Percentiles rank a stretch among this genome's conserved stretches.
These are phyloP conservation scores for Kuraishia piskuri DNA, from an alignment of 805 yeast genomes.

Conservation along the genomic window DNA sequence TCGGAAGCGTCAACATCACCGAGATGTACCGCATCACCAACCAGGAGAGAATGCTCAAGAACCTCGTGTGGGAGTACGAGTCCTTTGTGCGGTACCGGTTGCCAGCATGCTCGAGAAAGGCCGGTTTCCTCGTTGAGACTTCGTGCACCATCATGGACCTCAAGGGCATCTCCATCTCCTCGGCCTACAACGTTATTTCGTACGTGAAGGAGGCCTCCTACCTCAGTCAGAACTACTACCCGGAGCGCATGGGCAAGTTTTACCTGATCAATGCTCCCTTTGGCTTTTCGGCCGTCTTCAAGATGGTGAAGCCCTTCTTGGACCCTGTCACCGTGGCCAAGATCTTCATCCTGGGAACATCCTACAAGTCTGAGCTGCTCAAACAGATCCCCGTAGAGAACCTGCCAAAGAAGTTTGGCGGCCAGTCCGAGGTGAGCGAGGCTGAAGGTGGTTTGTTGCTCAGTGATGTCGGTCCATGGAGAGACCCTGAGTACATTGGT, in stretches of 20 bases:
- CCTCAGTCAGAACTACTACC: conserved; percentile 95
- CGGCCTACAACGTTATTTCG: conserved; percentile 77
- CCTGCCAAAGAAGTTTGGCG: conserved; percentile 89
- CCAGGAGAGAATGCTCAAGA: conserved; percentile 92
- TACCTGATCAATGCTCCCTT: conserved; percentile 95
- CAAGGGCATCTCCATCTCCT: conserved; percentile 81
- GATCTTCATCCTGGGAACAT: conserved; percentile 77
- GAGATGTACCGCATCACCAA: conserved; percentile 92
- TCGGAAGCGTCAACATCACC: conserved; percentile 81
- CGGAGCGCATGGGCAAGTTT: conserved; percentile 98
- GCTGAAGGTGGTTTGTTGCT: conserved; percentile 75
- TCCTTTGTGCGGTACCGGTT: conserved; percentile 74
- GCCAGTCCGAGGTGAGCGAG: conserved; percentile 56
- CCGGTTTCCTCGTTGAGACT: conserved; percentile 77
- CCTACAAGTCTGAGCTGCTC: conserved; percentile 73
- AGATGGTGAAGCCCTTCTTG: conserved; percentile 83
- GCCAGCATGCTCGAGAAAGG: conserved; percentile 89
- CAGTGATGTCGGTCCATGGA: conserved; percentile 96
- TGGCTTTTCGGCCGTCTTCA: conserved; percentile 93
- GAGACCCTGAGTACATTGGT: conserved; percentile 80
- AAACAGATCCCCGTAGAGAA: conserved; percentile 92
- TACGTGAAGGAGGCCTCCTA: conserved; percentile 90
- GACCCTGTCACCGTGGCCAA: conserved; percentile 97
- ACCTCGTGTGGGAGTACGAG: conserved; percentile 97
- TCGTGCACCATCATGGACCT: conserved; percentile 94